A percentile compares a stretch with the other conserved stretches of the same genome.
Conservation (phyloP, 106 monocot genomes). For the Apostasia shenzhenica region DNA sequence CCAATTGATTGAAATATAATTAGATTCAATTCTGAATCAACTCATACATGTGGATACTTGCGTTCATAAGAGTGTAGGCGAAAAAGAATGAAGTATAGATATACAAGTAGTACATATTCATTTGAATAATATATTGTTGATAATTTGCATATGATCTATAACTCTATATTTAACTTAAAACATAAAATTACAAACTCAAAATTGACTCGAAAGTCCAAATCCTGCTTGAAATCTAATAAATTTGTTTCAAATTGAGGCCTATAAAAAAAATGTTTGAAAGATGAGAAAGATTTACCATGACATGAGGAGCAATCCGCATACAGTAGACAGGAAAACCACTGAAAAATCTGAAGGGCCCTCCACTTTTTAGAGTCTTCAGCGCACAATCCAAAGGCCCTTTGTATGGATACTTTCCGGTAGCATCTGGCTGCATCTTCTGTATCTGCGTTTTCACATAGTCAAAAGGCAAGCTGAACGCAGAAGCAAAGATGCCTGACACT, state of each 20-base stretch:
- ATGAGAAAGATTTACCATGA: constrained; percentile 42
- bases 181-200: constrained; percentile 7
- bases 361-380: constrained; percentile 53
- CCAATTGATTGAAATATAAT: too few species aligned
- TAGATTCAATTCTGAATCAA: too few species aligned
- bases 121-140: too few species aligned
- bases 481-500: constrained; percentile 69
- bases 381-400: constrained; percentile 74
- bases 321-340: constrained; percentile 87
- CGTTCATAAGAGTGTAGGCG: too few species aligned
- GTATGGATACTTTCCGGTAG: constrained; percentile 77
- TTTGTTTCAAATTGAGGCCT: neutral
- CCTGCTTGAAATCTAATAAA: neutral
- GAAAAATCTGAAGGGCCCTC: constrained; percentile 75
- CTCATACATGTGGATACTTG: too few species aligned
- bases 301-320: constrained; percentile 80
- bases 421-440: constrained; percentile 84
- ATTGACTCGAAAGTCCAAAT: neutral
- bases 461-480: constrained; percentile 81
- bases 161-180: too few species aligned
- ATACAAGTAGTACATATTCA: too few species aligned
- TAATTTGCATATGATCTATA: too few species aligned
- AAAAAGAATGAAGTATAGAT: too few species aligned
- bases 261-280: neutral
- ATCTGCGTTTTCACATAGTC: constrained; percentile 92